Percentiles rank a stretch among this genome's conserved stretches.
phyloP scores from a whole-genome alignment of 768 basidiomycete species.

The Sporobolomyces roseus region DNA sequence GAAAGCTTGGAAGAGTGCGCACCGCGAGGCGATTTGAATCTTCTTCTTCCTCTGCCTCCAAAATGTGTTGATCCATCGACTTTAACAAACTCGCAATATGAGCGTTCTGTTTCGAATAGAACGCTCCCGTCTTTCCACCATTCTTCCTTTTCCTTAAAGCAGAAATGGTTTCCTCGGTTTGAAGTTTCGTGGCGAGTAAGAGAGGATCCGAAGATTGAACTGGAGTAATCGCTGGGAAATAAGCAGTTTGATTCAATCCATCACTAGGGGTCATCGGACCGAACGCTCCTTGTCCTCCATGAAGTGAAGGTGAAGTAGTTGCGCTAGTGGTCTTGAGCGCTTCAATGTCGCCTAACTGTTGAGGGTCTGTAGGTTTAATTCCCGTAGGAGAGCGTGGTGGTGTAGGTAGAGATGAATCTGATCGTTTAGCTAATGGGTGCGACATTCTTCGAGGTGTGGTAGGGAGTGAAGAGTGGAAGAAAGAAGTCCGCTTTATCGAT shows the following conservation, averaged over 20 bases:
- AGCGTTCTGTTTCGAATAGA: constrained; percentile 51
- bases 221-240: constrained; percentile 21
- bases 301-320: background rate
- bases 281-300: background rate
- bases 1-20: too few species aligned
- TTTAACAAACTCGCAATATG: constrained; percentile 84
- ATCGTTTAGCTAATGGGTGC: constrained; percentile 18
- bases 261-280: constrained; percentile 12
- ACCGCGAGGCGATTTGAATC: constrained; percentile 58
- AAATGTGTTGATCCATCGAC: constrained; percentile 81
- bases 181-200: constrained; percentile 47
- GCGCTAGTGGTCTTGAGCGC: background rate
- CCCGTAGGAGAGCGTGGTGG: constrained; percentile 23
- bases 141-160: constrained; percentile 61
- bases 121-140: constrained; percentile 60
- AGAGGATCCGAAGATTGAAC: constrained; percentile 25
- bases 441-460: background rate
- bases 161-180: constrained; percentile 63
- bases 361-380: background rate
- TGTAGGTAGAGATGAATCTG: constrained; percentile 19
- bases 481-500: too few species aligned
- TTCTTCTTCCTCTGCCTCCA: constrained; percentile 70
- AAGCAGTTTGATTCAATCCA: background rate
- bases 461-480: background rate
- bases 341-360: background rate